Evolutionary conservation across 306 rosid species (phyloP).

Genomic region (Styphnolobium japonicum): DNA sequence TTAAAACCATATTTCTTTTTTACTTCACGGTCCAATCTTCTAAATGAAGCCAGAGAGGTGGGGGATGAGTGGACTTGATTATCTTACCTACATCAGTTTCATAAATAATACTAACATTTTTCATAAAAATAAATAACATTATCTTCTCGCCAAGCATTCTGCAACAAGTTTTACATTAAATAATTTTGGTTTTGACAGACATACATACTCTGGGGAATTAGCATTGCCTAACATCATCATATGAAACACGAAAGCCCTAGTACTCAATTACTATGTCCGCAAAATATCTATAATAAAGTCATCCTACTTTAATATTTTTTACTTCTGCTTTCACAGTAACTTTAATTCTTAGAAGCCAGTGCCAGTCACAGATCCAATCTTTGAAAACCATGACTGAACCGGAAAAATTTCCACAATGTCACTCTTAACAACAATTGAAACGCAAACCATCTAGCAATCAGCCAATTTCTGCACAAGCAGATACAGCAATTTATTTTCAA

Average conservation of each 20-base stretch:
- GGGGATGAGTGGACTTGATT: background rate
- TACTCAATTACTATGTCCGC: background rate
- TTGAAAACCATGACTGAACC: background rate
- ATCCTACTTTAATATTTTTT: background rate
- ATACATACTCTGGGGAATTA: background rate
- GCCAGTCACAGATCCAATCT: constrained; percentile 8
- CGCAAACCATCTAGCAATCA: constrained; percentile 4
- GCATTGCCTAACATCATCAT: background rate
- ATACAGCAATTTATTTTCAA: constrained; percentile 1
- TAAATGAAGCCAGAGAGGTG: background rate
- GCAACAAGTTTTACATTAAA: background rate
- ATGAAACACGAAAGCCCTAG: background rate
- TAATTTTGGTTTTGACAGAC: background rate
- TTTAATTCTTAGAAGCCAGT: constrained; percentile 17
- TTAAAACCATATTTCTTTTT: background rate
- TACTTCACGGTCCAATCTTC: background rate
- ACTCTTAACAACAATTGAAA: constrained; percentile 1
- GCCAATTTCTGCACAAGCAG: constrained; percentile 6
- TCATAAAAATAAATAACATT: background rate
- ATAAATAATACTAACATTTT: background rate
- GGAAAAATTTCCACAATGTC: background rate
- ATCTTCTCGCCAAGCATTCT: background rate
- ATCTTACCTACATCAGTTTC: constrained; percentile 1
- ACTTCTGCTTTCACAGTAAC: background rate
- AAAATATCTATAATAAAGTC: background rate